These are phyloP conservation scores for Leptographium galeiforme DNA, from an alignment of 2,329 filamentous ascomycete species.

Conservation along the genomic window DNA sequence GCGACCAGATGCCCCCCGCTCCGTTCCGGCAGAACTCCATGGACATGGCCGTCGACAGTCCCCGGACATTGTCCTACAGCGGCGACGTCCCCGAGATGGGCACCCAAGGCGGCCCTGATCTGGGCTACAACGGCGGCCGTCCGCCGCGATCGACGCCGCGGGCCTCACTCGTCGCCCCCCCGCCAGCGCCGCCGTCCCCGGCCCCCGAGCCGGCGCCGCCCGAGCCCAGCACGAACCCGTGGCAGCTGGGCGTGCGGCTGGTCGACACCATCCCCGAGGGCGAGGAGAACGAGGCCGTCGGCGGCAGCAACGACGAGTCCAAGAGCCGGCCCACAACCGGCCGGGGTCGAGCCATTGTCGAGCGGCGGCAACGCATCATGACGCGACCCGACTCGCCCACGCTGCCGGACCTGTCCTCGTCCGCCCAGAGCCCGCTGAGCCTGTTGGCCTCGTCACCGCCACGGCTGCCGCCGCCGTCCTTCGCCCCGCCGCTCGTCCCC, in stretches of 20 bases:
- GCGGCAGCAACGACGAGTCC: not conserved
- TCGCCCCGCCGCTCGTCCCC: not conserved
- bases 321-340: not conserved
- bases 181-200: not conserved
- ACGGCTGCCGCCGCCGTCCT: not conserved
- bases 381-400: constrained; percentile 12
- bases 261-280: constrained; percentile 9
- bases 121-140: constrained; percentile 9
- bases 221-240: constrained; percentile 10
- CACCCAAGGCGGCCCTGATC: constrained; percentile 8
- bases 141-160: not conserved
- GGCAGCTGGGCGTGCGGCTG: constrained; percentile 10
- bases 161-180: not conserved
- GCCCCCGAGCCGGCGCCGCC: constrained; percentile 5
- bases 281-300: not conserved
- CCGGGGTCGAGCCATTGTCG: not conserved
- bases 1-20: not conserved
- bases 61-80: not conserved
- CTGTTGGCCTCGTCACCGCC: not conserved
- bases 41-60: not conserved
- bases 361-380: constrained; percentile 9
- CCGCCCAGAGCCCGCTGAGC: not conserved
- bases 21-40: not conserved
- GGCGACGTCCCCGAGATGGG: constrained; percentile 9
- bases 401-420: constrained; percentile 3